Evolutionary conservation across 1,139 yeast genomes (phyloP).

Genomic region (Blastobotrys petasosporus): DNA sequence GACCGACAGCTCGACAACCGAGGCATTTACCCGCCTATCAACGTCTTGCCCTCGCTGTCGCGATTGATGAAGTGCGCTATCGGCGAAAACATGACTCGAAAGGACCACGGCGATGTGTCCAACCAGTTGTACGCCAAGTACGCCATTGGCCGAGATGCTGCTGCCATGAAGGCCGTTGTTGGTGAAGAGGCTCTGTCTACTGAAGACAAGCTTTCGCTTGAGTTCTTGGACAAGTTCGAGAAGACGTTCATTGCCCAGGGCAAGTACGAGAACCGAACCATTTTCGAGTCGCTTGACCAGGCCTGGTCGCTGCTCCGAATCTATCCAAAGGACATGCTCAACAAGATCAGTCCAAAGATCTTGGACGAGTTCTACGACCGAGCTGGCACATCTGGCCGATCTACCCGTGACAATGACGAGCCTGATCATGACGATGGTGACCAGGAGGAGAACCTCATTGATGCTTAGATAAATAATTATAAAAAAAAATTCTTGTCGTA

Average conservation of each 20-base stretch:
- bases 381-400: constrained; percentile 36
- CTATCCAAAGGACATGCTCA: constrained; percentile 97
- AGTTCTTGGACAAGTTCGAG: constrained; percentile 95
- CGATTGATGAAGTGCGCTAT: constrained; percentile 99
- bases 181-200: constrained; percentile 99
- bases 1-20: constrained; percentile 95
- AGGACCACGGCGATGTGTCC: constrained; percentile 98
- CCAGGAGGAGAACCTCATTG: constrained; percentile 41
- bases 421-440: constrained; percentile 36
- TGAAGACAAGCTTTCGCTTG: constrained; percentile 94
- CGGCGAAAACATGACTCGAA: constrained; percentile 99
- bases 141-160: constrained; percentile 99
- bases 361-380: constrained; percentile 92
- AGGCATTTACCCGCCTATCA: constrained; percentile 98
- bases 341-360: constrained; percentile 97
- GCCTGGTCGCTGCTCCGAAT: constrained; percentile 98
- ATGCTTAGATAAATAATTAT: constrained; percentile 42
- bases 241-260: constrained; percentile 93
- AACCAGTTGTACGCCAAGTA: constrained; percentile 98
- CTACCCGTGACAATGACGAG: constrained; percentile 37
- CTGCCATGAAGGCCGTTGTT: constrained; percentile 99
- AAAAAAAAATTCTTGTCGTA: not conserved
- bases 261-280: constrained; percentile 89
- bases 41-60: constrained; percentile 92
- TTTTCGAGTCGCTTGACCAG: constrained; percentile 91